These are phyloP conservation scores for Psidium friedrichsthalianum DNA, from an alignment of 345 rosid genomes.

Conservation along the genomic window DNA sequence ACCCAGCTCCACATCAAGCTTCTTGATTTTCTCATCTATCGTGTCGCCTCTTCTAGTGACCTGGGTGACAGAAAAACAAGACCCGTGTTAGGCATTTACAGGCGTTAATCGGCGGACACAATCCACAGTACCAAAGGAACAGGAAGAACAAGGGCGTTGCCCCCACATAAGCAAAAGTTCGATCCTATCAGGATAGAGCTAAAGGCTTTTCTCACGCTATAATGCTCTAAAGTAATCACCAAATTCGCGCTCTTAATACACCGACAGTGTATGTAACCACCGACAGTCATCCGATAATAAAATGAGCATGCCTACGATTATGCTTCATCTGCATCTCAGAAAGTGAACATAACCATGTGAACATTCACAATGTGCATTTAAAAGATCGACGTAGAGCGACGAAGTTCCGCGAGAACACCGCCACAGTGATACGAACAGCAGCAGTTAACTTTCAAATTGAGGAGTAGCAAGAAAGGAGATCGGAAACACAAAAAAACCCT, in stretches of 20 bases:
- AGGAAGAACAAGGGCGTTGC: background rate
- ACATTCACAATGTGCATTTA: background rate
- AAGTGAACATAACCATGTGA: background rate
- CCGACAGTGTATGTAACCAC: too few relatives aligned
- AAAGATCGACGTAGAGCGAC: background rate
- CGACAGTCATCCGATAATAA: background rate
- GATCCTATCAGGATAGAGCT: too few relatives aligned
- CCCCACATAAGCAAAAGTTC: too few relatives aligned
- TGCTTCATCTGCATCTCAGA: background rate
- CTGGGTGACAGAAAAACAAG: slow-evolving; percentile 6
- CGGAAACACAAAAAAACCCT: background rate
- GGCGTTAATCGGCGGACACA: slow-evolving; percentile 7
- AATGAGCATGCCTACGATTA: background rate
- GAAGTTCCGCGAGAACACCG: background rate
- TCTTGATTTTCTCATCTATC: slow-evolving; percentile 38
- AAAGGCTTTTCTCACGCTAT: too few relatives aligned
- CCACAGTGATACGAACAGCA: background rate
- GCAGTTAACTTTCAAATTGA: background rate
- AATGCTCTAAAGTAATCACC: too few relatives aligned
- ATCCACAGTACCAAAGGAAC: background rate
- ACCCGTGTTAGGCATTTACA: background rate
- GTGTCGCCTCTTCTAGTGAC: slow-evolving; percentile 29
- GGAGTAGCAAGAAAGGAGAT: background rate
- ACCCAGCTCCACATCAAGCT: slow-evolving; percentile 30
- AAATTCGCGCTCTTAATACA: too few relatives aligned